Evolutionary conservation across 73 alveolate species (phyloP).

Genomic region (Urostyla sp.): DNA sequence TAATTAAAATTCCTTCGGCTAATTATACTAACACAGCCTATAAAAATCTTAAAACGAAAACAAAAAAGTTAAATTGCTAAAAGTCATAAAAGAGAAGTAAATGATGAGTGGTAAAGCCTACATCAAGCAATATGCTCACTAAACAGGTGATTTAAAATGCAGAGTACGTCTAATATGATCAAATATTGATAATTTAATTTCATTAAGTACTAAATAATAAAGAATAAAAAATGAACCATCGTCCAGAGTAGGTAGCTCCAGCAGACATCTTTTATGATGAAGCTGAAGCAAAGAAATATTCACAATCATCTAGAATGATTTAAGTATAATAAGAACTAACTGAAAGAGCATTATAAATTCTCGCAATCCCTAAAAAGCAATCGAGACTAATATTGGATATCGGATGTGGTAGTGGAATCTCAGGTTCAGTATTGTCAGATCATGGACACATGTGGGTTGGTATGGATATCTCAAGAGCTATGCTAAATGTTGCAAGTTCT

Average conservation of each 20-base stretch:
- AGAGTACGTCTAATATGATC: too few species aligned
- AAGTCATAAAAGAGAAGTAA: too few species aligned
- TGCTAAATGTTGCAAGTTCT: constrained; percentile 91
- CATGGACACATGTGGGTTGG: constrained; percentile 97
- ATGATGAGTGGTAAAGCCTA: too few species aligned
- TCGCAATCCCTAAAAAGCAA: constrained; percentile 89
- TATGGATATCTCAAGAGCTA: constrained; percentile 93
- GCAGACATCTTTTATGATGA: constrained; percentile 81
- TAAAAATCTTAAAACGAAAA: too few species aligned
- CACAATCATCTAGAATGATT: constrained; percentile 87
- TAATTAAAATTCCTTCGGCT: too few species aligned
- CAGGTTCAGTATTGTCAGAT: constrained; percentile 89
- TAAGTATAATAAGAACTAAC: constrained; percentile 92
- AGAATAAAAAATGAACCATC: constrained; percentile 61
- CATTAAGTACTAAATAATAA: background rate
- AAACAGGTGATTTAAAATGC: too few species aligned
- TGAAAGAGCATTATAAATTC: constrained; percentile 92
- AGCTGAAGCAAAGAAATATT: constrained; percentile 82
- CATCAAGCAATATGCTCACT: too few species aligned
- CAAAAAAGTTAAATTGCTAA: too few species aligned
- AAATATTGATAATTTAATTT: too few species aligned
- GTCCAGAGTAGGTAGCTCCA: constrained; percentile 83
- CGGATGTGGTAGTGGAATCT: constrained; percentile 97
- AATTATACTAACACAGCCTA: too few species aligned
- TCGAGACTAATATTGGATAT: constrained; percentile 91